These are phyloP conservation scores for Candida corydali DNA, from an alignment of 805 yeast species.

Conservation along the genomic window DNA sequence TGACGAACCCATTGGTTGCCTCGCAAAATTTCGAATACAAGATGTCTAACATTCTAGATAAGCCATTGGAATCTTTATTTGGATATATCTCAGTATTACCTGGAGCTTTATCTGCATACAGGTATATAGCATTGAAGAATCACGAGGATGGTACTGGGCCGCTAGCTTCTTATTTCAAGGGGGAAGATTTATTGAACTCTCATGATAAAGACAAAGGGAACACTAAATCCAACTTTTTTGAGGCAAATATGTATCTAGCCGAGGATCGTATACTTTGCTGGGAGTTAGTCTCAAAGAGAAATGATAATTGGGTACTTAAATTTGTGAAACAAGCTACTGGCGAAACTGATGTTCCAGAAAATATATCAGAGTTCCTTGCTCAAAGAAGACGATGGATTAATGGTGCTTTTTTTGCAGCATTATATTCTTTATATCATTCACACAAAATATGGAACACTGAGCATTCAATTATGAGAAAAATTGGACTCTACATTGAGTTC, in stretches of 20 bases:
- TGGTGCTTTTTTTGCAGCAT: conserved; percentile 93
- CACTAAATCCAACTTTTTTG: conserved; percentile 71
- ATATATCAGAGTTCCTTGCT: conserved; percentile 77
- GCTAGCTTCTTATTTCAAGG: conserved; percentile 80
- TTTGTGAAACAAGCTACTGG: conserved; percentile 92
- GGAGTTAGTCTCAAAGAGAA: conserved; percentile 86
- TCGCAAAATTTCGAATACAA: conserved; percentile 96
- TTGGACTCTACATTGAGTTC: conserved; percentile 73
- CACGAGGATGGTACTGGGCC: conserved; percentile 94
- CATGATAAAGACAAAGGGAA: conserved; percentile 23
- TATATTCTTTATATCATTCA: conserved; percentile 79
- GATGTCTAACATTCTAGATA: conserved; percentile 93
- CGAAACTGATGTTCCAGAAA: conserved; percentile 94
- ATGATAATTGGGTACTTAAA: conserved; percentile 83
- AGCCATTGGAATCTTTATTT: conserved; percentile 87
- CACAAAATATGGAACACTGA: conserved; percentile 73
- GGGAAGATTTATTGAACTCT: conserved; percentile 53
- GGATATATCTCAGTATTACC: conserved; percentile 94
- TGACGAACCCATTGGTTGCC: conserved; percentile 88
- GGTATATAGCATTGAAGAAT: conserved; percentile 81
- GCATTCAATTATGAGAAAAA: conserved; percentile 65
- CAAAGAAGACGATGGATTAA: conserved; percentile 97
- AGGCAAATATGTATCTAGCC: conserved; percentile 95
- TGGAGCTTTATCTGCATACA: conserved; percentile 92
- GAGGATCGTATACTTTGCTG: conserved; percentile 96